A percentile compares a stretch with the other conserved stretches of the same genome.
Evolutionary conservation across 2,329 filamentous ascomycete species (phyloP).

Genomic region (Alternaria dauci): DNA sequence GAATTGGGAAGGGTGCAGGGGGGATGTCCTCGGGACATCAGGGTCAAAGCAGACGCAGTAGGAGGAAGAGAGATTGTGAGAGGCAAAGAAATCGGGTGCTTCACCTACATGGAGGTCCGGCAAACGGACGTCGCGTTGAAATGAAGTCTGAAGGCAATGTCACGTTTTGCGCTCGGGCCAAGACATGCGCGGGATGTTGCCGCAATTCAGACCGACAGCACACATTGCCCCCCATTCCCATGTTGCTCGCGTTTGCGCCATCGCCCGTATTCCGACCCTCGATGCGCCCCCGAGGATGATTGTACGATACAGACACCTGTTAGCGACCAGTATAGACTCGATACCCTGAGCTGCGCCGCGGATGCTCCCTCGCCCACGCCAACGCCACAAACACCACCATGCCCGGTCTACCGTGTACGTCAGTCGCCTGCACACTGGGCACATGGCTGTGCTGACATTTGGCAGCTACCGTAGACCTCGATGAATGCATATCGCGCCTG

Average conservation of each 20-base stretch:
- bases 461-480: constrained; percentile 91
- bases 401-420: constrained; percentile 61
- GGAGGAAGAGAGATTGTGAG: neutral
- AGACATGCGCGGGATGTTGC: constrained; percentile 19
- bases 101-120: constrained; percentile 7
- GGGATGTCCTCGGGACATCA: neutral
- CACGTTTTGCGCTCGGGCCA: constrained; percentile 35
- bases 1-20: constrained; percentile 12
- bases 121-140: constrained; percentile 15
- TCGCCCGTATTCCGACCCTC: constrained; percentile 26
- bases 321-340: constrained; percentile 49
- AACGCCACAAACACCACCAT: constrained; percentile 48
- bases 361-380: constrained; percentile 33
- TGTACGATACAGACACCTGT: constrained; percentile 50
- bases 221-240: constrained; percentile 23
- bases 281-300: constrained; percentile 51
- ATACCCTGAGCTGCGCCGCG: constrained; percentile 44
- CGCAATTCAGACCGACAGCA: constrained; percentile 21
- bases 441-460: constrained; percentile 27
- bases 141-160: constrained; percentile 22
- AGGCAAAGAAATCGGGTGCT: neutral
- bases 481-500: constrained; percentile 96
- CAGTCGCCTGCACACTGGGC: constrained; percentile 10
- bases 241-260: constrained; percentile 30
- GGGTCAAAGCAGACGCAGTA: neutral